Conservation (phyloP, 2,329 filamentous ascomycete genomes). For the Pyrenochaeta sp. region DNA sequence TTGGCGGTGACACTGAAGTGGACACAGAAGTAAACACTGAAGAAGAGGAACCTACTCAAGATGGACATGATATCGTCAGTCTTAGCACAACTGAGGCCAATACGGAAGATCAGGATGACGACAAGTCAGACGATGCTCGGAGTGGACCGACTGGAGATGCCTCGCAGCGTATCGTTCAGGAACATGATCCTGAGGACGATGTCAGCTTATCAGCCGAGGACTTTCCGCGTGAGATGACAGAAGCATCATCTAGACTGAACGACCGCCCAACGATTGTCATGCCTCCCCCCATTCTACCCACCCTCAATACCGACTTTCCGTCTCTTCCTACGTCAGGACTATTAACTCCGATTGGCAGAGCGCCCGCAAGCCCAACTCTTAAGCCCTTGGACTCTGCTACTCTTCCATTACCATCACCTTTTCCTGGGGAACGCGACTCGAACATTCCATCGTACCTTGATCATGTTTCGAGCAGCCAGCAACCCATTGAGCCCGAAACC, state of each 20-base stretch:
- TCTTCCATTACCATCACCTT: slow-evolving; percentile 48
- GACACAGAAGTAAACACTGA: slow-evolving; percentile 33
- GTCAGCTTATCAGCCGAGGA: slow-evolving; percentile 3
- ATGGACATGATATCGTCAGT: slow-evolving; percentile 10
- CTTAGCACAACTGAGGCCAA: slow-evolving; percentile 14
- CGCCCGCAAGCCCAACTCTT: slow-evolving; percentile 44
- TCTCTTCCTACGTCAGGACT: slow-evolving; percentile 17
- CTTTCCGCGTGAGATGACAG: background rate
- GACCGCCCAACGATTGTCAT: slow-evolving; percentile 28
- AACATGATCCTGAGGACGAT: no score
- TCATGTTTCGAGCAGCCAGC: slow-evolving; percentile 10
- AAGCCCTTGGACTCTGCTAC: slow-evolving; percentile 44
- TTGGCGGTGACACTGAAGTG: slow-evolving; percentile 39
- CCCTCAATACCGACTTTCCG: slow-evolving; percentile 28
- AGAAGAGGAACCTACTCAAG: slow-evolving; percentile 16
- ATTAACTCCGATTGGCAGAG: slow-evolving; percentile 40
- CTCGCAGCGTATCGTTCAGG: no score
- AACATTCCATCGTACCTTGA: slow-evolving; percentile 39
- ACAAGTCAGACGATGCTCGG: no score
- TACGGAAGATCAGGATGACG: slow-evolving; percentile 10
- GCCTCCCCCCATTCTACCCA: slow-evolving; percentile 41
- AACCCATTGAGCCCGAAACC: slow-evolving; percentile 4
- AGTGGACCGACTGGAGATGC: no score
- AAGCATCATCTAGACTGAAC: slow-evolving; percentile 2
- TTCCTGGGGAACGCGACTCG: slow-evolving; percentile 39